Percentiles rank a stretch among this genome's conserved stretches.
phyloP scores from a whole-genome alignment of 2,329 filamentous ascomycete species.

The Chalaropsis thielavioides region DNA sequence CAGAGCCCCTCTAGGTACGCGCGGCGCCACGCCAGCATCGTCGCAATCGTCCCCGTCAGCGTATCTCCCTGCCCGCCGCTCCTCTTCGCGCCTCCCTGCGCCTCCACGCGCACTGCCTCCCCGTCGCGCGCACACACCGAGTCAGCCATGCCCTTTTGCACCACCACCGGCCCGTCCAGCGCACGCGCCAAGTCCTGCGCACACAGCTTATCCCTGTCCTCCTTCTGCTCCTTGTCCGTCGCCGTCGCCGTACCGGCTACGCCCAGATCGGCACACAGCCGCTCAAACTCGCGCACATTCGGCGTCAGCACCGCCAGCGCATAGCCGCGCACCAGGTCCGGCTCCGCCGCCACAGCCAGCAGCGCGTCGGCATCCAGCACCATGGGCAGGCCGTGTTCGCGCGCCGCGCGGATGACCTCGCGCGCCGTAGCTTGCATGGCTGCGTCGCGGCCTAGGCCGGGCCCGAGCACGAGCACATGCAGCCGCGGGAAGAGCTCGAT shows the following conservation, averaged over 20 bases:
- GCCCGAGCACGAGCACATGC: constrained; percentile 85
- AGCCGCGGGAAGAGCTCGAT: constrained; percentile 70
- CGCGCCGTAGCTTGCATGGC: constrained; percentile 81
- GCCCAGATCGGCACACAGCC: constrained; percentile 52
- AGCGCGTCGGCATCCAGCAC: constrained; percentile 89
- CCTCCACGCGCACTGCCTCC: constrained; percentile 42
- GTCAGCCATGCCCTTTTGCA: constrained; percentile 78
- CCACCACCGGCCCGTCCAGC: constrained; percentile 74
- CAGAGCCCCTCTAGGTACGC: constrained; percentile 76
- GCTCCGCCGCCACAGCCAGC: constrained; percentile 58
- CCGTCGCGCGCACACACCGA: constrained; percentile 36
- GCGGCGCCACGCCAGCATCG: constrained; percentile 74
- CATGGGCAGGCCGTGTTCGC: constrained; percentile 56
- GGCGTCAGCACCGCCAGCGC: constrained; percentile 77
- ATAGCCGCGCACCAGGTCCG: constrained; percentile 67
- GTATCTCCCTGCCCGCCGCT: constrained; percentile 94
- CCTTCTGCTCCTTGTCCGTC: constrained; percentile 26
- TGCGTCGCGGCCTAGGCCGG: constrained; percentile 75
- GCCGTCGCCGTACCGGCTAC: constrained; percentile 37
- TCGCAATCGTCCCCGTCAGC: constrained; percentile 76
- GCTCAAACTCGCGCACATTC: constrained; percentile 83
- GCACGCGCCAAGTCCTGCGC: constrained; percentile 56
- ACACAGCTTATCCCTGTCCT: background rate
- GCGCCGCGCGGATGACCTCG: constrained; percentile 63
- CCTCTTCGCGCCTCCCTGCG: constrained; percentile 71